Base-by-base conservation (phyloP, 441 rosid species). In the Oxalis stricta region DNA sequence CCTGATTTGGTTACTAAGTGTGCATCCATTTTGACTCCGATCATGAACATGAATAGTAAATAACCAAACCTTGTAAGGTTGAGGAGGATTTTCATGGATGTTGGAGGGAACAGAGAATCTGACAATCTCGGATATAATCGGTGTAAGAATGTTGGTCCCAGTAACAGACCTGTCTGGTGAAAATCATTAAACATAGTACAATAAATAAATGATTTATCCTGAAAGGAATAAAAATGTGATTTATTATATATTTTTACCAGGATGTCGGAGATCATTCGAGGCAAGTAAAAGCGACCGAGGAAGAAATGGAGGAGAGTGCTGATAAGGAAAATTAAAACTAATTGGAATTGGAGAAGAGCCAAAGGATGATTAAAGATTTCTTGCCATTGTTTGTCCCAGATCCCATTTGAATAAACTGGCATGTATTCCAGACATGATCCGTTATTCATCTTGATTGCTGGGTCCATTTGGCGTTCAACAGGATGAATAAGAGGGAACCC, bases 261-360 rank as follows among this genome's bases (percentile, higher is more conserved):
- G 10, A 63, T 23, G 36, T 70, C 65, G 5, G 68, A 60, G 5
- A 53, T 5, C 7, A 71, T 17, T 7, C 70, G 67, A 13, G 73
- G 68, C 14, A 63, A 26, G 8, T 29, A 7, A 17, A 19, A 18
- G 19, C 49, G 63, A 8, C 13, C 45, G 13, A 71, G 29, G 17
- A 50, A 0, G 3, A 26, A n/a, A 16, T 63, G 60, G 17, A 63
- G 32, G 28, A 13, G 0, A 23, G 43, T 18, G n/a, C 63, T 4
- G 20, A 66, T 28, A 17, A 35, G 3, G 44, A 60, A 32, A 20
- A 53, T 39, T 0, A 37, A 0, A 23, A 48, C 10, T 11, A 70
- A 19, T 28, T 62, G 67, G 23, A 53, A 2, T 29, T 57, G 58
- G 6, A 60, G 50, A 6, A 48, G 53, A 17, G 57, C 5, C 16